phyloP scores from a whole-genome alignment of 306 rosid genomes.

The Arachis hypogaea region DNA sequence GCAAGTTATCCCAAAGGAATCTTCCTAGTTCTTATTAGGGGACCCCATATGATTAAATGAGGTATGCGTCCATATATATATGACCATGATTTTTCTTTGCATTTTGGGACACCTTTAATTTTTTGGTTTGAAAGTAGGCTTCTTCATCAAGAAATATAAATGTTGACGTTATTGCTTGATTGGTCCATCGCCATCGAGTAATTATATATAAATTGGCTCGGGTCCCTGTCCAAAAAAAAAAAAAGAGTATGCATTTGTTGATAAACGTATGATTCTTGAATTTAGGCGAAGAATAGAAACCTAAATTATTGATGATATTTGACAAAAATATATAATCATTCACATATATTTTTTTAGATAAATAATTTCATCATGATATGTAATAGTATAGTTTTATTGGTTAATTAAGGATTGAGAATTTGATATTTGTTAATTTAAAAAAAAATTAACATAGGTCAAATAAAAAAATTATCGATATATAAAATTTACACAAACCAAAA shows the following conservation, averaged over 20 bases:
- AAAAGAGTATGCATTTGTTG: not conserved
- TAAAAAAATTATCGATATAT: too few species aligned
- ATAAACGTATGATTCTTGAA: not conserved
- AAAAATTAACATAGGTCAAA: too few species aligned
- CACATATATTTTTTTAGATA: too few species aligned
- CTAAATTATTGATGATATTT: too few species aligned
- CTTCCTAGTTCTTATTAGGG: not conserved
- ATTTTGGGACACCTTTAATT: slow-evolving; percentile 1
- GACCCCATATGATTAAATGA: slow-evolving; percentile 30
- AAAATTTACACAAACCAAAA: too few species aligned
- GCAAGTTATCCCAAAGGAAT: slow-evolving; percentile 19
- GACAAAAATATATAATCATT: too few species aligned
- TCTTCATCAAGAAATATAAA: slow-evolving; percentile 12
- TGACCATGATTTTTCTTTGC: not conserved
- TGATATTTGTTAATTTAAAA: too few species aligned
- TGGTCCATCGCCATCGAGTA: slow-evolving; percentile 25
- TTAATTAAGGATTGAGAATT: too few species aligned
- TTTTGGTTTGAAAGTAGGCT: slow-evolving; percentile 8
- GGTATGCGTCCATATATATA: not conserved
- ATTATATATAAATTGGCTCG: not conserved
- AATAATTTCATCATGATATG: too few species aligned
- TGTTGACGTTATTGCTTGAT: slow-evolving; percentile 12
- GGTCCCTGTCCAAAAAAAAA: too few species aligned
- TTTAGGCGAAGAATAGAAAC: too few species aligned
- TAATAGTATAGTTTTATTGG: too few species aligned